phyloP scores from a whole-genome alignment of 257 asterid species.

The Nicotiana attenuata region DNA sequence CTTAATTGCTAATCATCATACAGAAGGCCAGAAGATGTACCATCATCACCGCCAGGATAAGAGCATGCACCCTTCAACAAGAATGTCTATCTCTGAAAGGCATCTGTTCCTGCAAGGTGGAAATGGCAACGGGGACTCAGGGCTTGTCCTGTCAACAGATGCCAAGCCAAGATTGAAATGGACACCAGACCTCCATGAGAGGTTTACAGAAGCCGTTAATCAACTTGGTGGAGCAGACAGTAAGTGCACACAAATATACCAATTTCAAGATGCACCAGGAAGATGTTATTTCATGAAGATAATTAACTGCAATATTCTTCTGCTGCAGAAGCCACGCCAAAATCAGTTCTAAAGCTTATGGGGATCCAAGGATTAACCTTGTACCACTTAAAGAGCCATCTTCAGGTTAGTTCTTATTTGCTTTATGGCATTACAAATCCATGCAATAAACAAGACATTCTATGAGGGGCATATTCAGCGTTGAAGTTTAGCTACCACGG shows the following conservation, averaged over 20 bases:
- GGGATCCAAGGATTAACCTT: slow-evolving; percentile 90
- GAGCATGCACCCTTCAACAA: slow-evolving; percentile 47
- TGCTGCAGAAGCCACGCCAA: slow-evolving; percentile 93
- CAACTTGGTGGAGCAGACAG: slow-evolving; percentile 99
- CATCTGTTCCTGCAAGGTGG: slow-evolving; percentile 68
- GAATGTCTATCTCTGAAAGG: slow-evolving; percentile 59
- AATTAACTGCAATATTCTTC: slow-evolving; percentile 21
- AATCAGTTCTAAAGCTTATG: slow-evolving; percentile 92
- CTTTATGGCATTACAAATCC: slow-evolving; percentile 8
- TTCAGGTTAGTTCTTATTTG: slow-evolving; percentile 52
- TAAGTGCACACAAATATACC: slow-evolving; percentile 33
- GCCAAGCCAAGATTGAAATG: slow-evolving; percentile 96
- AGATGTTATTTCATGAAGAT: slow-evolving; percentile 18
- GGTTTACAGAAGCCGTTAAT: slow-evolving; percentile 89
- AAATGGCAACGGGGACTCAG: slow-evolving; percentile 64
- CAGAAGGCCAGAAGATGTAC: slow-evolving; percentile 48
- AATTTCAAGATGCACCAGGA: slow-evolving; percentile 14
- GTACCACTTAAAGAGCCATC: slow-evolving; percentile 93
- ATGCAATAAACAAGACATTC: background rate
- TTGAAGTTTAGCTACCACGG: background rate
- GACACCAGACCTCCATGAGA: slow-evolving; percentile 90
- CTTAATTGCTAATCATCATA: slow-evolving; percentile 25
- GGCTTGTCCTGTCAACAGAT: slow-evolving; percentile 91
- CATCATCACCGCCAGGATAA: slow-evolving; percentile 66
- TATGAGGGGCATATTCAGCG: background rate